Conservation (phyloP, 257 asterid genomes). For the Ilex aquifolium region DNA sequence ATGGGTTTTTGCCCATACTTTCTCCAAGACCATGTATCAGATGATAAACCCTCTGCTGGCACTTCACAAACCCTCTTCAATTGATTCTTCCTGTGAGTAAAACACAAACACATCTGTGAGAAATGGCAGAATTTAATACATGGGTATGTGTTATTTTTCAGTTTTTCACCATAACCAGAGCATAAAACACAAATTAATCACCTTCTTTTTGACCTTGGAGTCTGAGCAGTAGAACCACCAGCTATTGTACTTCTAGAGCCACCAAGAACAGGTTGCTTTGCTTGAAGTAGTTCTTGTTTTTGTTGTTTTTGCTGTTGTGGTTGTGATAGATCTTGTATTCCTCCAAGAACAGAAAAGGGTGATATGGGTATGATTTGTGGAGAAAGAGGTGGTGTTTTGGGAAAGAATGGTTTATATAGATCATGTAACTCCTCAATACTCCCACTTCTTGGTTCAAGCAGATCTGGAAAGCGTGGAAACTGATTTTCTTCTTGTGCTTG, state of each 20-base stretch:
- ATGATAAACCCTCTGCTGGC: slow-evolving; percentile 70
- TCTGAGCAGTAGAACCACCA: slow-evolving; percentile 21
- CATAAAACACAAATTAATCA: slow-evolving; percentile 5
- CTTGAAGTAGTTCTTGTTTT: slow-evolving; percentile 16
- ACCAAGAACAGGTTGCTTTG: slow-evolving; percentile 25
- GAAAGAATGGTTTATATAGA: slow-evolving; percentile 24
- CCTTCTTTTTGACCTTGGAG: slow-evolving; percentile 78
- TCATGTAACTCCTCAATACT: slow-evolving; percentile 15
- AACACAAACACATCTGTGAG: not conserved
- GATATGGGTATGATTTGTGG: slow-evolving; percentile 4
- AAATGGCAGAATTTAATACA: too few relatives aligned
- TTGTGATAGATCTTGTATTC: slow-evolving; percentile 21
- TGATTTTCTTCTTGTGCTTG: slow-evolving; percentile 1
- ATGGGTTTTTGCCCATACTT: slow-evolving; percentile 97
- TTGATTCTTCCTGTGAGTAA: slow-evolving; percentile 55
- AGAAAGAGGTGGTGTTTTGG: not conserved
- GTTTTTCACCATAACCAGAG: too few relatives aligned
- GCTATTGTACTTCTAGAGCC: slow-evolving; percentile 19
- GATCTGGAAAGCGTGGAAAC: slow-evolving; percentile 13
- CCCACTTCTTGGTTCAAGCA: slow-evolving; percentile 9
- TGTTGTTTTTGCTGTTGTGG: slow-evolving; percentile 13
- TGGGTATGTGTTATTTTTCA: too few relatives aligned
- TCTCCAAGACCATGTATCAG: slow-evolving; percentile 96
- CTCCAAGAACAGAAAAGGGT: slow-evolving; percentile 16
- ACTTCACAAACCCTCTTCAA: slow-evolving; percentile 72